Conservation (phyloP, 2,329 filamentous ascomycete species). For the Colletotrichum lindemuthianum region DNA sequence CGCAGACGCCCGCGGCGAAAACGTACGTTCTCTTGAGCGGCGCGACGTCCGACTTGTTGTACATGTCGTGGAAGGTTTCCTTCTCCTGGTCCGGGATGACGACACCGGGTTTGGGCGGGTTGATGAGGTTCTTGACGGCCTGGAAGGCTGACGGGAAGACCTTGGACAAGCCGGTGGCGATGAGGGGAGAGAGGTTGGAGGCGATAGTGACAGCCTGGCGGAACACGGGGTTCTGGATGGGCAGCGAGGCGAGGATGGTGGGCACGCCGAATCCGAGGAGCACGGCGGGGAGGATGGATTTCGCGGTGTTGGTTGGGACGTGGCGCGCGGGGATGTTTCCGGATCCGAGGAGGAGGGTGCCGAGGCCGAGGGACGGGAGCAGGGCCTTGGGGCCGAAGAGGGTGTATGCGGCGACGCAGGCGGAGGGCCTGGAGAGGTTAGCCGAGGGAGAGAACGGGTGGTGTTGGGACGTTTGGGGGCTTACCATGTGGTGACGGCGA, state of each 20-base stretch:
- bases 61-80: conserved; percentile 9
- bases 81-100: not conserved
- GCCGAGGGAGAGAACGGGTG: not conserved
- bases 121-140: not conserved
- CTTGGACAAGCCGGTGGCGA: not conserved
- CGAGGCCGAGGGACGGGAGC: conserved; percentile 1
- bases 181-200: not conserved
- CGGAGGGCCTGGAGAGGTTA: not conserved
- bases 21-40: conserved; percentile 12
- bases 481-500: not conserved
- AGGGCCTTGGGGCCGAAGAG: conserved; percentile 16
- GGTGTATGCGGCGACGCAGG: not conserved
- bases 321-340: conserved; percentile 13
- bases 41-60: conserved; percentile 10
- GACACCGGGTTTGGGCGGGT: not conserved
- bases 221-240: conserved; percentile 1
- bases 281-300: conserved; percentile 4
- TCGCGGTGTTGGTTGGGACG: conserved; percentile 4
- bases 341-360: not conserved
- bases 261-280: conserved; percentile 15
- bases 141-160: conserved; percentile 1
- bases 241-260: not conserved
- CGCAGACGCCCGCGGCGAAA: not conserved
- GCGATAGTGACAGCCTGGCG: not conserved
- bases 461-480: not conserved